Base-by-base conservation (phyloP, 306 rosid genomes). In the Hippophae tibetana region DNA sequence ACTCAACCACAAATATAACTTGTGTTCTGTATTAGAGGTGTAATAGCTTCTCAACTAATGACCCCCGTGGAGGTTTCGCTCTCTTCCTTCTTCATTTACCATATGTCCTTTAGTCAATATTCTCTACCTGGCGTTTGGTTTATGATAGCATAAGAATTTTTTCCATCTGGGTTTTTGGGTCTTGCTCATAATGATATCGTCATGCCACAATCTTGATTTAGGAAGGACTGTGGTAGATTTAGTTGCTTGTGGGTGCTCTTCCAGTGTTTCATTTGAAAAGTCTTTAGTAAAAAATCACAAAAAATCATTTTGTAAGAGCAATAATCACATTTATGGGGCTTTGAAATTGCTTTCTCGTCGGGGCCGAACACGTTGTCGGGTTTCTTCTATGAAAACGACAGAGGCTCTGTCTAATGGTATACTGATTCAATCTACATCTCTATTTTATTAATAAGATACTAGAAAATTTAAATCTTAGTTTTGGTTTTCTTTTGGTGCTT, bases 171-270 rank as follows among this genome's bases (percentile, higher is more conserved):
- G 61, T 57, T 70, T 65, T 78, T 76, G 82, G 84, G 82, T 74
- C 43, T 67, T 59, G 56, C 57, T 74, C 63, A 71, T 79, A 76
- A 93, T 80, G 95, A 86, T 88, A 86, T 70, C 94, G 38, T 31
- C 5, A 12, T 66, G 82, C 74, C 89, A 69, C 63, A 76, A 76
- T 61, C 74, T 87, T 75, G 90, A 88, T 75, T 89, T 75, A 61
- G 74, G 77, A 65, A 85, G 86, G 59, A 79, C 82, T 53, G 65
- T 66, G 43, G 54, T 69, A 58, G 89, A 84, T 69, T 77, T 79
- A 74, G 81, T 72, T 68, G 79, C 90, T 52, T 80, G 87, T 80
- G 96, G 86, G 6, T 82, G 99, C 46, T 85, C 81, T 70, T 88
- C 93, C 60, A 79, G 80, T 79, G 78, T 94, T 67, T 71, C 82